phyloP scores from a whole-genome alignment of 2,329 filamentous ascomycete species.

The Aspergillus amoenus region DNA sequence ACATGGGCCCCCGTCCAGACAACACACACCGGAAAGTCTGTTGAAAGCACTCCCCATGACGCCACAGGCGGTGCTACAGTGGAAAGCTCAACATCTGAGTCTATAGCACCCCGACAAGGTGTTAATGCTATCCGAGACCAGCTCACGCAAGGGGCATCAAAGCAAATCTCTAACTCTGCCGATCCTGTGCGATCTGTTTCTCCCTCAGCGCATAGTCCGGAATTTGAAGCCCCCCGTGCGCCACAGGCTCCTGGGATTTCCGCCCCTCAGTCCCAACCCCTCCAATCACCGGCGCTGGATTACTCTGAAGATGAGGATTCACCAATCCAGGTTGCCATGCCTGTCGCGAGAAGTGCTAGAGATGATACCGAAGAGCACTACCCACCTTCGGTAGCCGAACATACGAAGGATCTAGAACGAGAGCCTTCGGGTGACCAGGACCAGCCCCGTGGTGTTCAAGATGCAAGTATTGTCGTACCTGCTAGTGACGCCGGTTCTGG shows the following conservation, averaged over 20 bases:
- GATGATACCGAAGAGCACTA: constrained; percentile 45
- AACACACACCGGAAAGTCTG: constrained; percentile 66
- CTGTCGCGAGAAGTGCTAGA: constrained; percentile 65
- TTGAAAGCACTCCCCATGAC: constrained; percentile 55
- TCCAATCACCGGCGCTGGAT: constrained; percentile 51
- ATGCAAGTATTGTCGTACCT: constrained; percentile 59
- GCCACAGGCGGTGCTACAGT: constrained; percentile 60
- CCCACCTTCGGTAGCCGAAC: constrained; percentile 51
- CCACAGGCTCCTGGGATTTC: constrained; percentile 31
- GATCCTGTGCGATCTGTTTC: constrained; percentile 67
- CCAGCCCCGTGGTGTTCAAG: constrained; percentile 61
- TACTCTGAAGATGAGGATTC: constrained; percentile 59
- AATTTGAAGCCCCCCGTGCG: constrained; percentile 50
- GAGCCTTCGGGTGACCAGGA: constrained; percentile 65
- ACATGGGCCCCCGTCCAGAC: constrained; percentile 84
- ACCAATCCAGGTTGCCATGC: constrained; percentile 82
- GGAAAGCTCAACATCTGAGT: constrained; percentile 49
- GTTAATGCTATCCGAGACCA: constrained; percentile 76
- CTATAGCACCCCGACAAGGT: constrained; percentile 59
- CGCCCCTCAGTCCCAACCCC: constrained; percentile 40
- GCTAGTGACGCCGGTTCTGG: constrained; percentile 49
- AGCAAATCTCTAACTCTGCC: constrained; percentile 46
- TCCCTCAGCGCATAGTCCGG: constrained; percentile 61
- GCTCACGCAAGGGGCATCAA: constrained; percentile 70
- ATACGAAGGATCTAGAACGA: constrained; percentile 62